phyloP scores from a whole-genome alignment of 2,329 filamentous ascomycete genomes.

The Fusarium staphyleae region DNA sequence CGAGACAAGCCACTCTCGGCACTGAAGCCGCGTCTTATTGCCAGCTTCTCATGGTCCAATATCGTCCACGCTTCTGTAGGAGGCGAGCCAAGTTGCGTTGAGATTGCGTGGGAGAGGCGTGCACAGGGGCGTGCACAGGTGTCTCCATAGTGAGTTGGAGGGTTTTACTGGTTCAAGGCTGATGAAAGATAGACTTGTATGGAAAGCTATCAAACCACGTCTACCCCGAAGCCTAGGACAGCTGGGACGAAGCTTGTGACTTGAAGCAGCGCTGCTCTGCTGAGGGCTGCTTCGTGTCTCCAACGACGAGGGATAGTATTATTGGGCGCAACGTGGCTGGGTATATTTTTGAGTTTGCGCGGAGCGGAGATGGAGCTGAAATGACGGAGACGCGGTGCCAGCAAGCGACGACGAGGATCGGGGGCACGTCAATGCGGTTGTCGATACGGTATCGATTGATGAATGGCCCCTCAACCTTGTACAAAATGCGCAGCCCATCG shows the following conservation, averaged over 20 bases:
- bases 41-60: slow-evolving; percentile 14
- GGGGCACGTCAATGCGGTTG: slow-evolving; percentile 7
- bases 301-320: slow-evolving; percentile 16
- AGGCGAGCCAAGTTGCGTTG: slow-evolving; percentile 27
- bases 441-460: slow-evolving; percentile 5
- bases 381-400: slow-evolving; percentile 26
- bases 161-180: neutral
- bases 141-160: slow-evolving; percentile 18
- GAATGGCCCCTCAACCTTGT: slow-evolving; percentile 19
- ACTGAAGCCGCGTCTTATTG: slow-evolving; percentile 14
- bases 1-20: slow-evolving; percentile 29
- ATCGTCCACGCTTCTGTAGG: slow-evolving; percentile 14
- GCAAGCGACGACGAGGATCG: slow-evolving; percentile 11
- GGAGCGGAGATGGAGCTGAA: slow-evolving; percentile 35
- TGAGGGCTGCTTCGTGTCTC: neutral
- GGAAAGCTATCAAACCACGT: slow-evolving; percentile 7
- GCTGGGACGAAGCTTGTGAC: slow-evolving; percentile 2
- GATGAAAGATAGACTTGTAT: slow-evolving; percentile 10
- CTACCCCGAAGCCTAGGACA: neutral
- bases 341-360: slow-evolving; percentile 31
- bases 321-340: slow-evolving; percentile 26
- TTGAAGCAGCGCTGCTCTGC: neutral
- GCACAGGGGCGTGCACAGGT: slow-evolving; percentile 2
- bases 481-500: slow-evolving; percentile 11
- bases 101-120: slow-evolving; percentile 17